Evolutionary conservation across 257 asterid species (phyloP).

Genomic region (Buddleja alternifolia): DNA sequence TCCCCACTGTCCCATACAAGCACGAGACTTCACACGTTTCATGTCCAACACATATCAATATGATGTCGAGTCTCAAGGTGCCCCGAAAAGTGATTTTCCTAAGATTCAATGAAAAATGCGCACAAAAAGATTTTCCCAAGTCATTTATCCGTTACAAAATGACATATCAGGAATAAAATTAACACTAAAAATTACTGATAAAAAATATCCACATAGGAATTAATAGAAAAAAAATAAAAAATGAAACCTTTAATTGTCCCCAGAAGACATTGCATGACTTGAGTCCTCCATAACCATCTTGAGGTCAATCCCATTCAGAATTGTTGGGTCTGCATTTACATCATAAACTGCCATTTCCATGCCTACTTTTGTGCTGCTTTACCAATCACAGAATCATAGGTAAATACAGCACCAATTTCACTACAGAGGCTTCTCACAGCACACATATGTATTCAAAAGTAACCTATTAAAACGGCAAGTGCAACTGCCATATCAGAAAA

Average conservation of each 20-base stretch:
- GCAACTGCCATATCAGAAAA: constrained; percentile 14
- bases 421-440: constrained; percentile 40
- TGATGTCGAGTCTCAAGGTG: no score
- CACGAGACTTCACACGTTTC: no score
- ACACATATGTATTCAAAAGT: constrained; percentile 5
- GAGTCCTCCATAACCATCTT: constrained; percentile 32
- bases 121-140: background rate
- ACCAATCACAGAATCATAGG: constrained; percentile 43
- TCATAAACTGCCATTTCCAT: constrained; percentile 51
- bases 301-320: constrained; percentile 35
- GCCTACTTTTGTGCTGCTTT: constrained; percentile 47
- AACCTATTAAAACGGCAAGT: constrained; percentile 1
- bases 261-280: constrained; percentile 41
- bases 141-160: background rate
- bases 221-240: background rate
- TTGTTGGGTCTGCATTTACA: constrained; percentile 42
- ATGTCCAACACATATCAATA: no score
- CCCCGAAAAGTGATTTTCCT: no score
- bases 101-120: no score
- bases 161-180: background rate
- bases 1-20: no score
- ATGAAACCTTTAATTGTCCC: constrained; percentile 42
- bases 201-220: no score
- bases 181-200: background rate
- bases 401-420: constrained; percentile 49